A percentile compares a stretch with the other conserved stretches of the same genome.
phyloP scores from a whole-genome alignment of 306 rosid species.

The Glycine tomentella region DNA sequence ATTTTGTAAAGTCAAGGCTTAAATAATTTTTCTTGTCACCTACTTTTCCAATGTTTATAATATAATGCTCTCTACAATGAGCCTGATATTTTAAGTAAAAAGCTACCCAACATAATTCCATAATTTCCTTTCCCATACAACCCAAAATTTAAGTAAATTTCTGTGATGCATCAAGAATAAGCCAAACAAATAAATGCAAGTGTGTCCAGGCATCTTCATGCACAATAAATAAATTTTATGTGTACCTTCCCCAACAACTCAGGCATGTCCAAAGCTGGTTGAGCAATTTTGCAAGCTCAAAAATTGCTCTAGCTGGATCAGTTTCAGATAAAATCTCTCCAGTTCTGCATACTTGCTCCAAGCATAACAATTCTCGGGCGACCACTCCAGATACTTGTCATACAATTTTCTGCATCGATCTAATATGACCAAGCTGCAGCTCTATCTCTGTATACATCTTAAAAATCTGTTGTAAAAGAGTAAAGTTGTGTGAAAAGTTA shows the following conservation, averaged over 20 bases:
- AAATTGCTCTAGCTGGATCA: conserved; percentile 85
- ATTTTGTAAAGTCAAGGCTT: conserved; percentile 1
- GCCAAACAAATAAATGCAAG: background rate
- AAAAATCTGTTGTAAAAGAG: conserved; percentile 67
- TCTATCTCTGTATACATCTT: conserved; percentile 97
- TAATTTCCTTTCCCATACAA: background rate
- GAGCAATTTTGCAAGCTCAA: conserved; percentile 91
- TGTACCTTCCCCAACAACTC: conserved; percentile 93
- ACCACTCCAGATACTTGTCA: conserved; percentile 88
- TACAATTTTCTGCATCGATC: conserved; percentile 84
- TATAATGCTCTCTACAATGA: background rate
- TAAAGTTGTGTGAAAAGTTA: conserved; percentile 26
- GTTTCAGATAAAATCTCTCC: conserved; percentile 84
- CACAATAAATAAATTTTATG: background rate
- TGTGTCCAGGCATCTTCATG: conserved; percentile 1
- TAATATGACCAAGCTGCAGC: conserved; percentile 80
- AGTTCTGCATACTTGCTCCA: conserved; percentile 94
- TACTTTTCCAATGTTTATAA: background rate
- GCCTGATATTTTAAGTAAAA: background rate
- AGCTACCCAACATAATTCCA: background rate
- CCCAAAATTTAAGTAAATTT: background rate
- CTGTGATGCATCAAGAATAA: background rate
- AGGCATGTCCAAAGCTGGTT: conserved; percentile 94
- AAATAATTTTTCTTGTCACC: background rate
- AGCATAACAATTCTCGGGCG: conserved; percentile 93